A percentile compares a stretch with the other conserved stretches of the same genome.
These are phyloP conservation scores for Aquilaria sinensis DNA, from an alignment of 345 rosid genomes.

Conservation along the genomic window DNA sequence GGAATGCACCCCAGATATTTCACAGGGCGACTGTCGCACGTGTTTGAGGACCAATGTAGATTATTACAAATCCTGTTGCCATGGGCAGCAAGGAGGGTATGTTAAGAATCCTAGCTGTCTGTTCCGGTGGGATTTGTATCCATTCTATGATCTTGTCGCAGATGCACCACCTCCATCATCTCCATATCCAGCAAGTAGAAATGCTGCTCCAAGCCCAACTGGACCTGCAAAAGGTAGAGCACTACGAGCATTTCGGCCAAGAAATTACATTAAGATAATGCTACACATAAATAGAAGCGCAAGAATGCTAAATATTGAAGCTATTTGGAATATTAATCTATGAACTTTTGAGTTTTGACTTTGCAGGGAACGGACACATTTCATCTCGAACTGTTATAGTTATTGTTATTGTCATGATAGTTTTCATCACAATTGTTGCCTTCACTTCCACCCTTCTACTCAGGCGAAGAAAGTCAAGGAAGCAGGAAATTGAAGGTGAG, in stretches of 20 bases:
- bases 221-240: background rate
- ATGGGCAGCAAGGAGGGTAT: slow-evolving; percentile 32
- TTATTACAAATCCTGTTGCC: slow-evolving; percentile 14
- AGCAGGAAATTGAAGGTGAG: background rate
- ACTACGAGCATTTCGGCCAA: background rate
- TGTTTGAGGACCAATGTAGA: slow-evolving; percentile 21
- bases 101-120: slow-evolving; percentile 32
- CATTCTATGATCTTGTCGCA: slow-evolving; percentile 20
- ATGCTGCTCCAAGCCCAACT: background rate
- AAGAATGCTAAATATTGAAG: background rate
- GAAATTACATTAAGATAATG: too few relatives aligned
- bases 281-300: background rate
- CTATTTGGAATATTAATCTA: background rate
- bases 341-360: too few relatives aligned
- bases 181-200: slow-evolving; percentile 7
- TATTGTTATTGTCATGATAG: background rate
- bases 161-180: slow-evolving; percentile 11
- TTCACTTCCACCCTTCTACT: background rate
- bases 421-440: background rate
- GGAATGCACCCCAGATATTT: slow-evolving; percentile 52
- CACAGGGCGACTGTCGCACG: slow-evolving; percentile 18
- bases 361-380: slow-evolving; percentile 8
- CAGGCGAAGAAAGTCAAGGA: background rate
- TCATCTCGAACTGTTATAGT: slow-evolving; percentile 7
- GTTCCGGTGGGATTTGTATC: slow-evolving; percentile 36